Evolutionary conservation across 2,329 filamentous ascomycete species (phyloP).

Genomic region (Trichoderma hamatum): DNA sequence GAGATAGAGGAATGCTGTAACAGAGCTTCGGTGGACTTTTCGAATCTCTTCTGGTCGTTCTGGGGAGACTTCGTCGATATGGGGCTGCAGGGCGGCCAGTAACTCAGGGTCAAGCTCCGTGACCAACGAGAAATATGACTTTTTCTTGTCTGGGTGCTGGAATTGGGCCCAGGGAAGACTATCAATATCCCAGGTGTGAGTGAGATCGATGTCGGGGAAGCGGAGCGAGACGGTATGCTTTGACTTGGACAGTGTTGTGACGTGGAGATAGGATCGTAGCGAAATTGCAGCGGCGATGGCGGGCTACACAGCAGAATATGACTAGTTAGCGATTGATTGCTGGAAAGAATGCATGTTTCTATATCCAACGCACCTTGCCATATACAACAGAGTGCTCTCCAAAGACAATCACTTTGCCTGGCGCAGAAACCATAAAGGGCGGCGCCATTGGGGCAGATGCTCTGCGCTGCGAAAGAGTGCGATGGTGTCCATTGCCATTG

Average conservation of each 20-base stretch:
- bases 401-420: constrained; percentile 97
- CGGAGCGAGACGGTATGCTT: constrained; percentile 83
- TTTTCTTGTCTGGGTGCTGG: constrained; percentile 80
- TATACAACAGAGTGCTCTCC: constrained; percentile 98
- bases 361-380: constrained; percentile 70
- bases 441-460: constrained; percentile 72
- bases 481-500: constrained; percentile 33
- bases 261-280: constrained; percentile 92
- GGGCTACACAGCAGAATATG: constrained; percentile 54
- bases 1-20: constrained; percentile 86
- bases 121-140: constrained; percentile 89
- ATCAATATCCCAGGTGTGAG: constrained; percentile 94
- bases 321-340: neutral
- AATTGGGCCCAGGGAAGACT: constrained; percentile 86
- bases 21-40: constrained; percentile 82
- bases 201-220: constrained; percentile 87
- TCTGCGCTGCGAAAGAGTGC: constrained; percentile 54
- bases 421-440: constrained; percentile 96
- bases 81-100: constrained; percentile 76
- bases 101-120: constrained; percentile 84
- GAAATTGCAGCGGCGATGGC: constrained; percentile 96
- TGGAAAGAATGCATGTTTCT: neutral
- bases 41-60: constrained; percentile 68
- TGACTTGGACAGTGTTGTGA: constrained; percentile 91
- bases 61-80: constrained; percentile 71